phyloP scores from a whole-genome alignment of 306 rosid species.

The Ziziphus jujuba region DNA sequence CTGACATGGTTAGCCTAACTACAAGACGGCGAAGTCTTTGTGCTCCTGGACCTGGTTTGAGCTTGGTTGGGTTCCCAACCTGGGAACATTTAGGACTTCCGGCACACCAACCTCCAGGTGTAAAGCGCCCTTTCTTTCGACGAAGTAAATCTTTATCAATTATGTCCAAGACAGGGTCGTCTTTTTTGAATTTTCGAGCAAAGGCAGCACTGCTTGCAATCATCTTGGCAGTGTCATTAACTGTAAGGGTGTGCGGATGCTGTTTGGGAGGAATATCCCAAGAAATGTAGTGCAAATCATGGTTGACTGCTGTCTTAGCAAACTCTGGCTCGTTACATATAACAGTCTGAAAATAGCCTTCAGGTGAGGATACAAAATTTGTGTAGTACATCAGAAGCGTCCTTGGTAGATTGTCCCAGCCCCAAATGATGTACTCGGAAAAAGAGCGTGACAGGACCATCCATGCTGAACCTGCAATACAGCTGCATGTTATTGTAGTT shows the following conservation, averaged over 20 bases:
- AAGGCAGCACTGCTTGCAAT: slow-evolving; percentile 75
- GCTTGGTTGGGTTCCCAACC: slow-evolving; percentile 63
- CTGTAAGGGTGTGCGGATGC: slow-evolving; percentile 78
- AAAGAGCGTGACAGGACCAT: slow-evolving; percentile 77
- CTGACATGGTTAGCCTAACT: slow-evolving; percentile 27
- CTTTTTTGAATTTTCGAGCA: slow-evolving; percentile 64
- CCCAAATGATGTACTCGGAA: slow-evolving; percentile 77
- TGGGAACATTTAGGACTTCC: slow-evolving; percentile 68
- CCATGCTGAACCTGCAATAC: slow-evolving; percentile 93
- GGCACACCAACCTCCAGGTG: slow-evolving; percentile 92
- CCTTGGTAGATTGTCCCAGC: slow-evolving; percentile 97
- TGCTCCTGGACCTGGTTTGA: slow-evolving; percentile 74
- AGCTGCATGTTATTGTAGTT: slow-evolving; percentile 18
- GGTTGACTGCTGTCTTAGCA: slow-evolving; percentile 67
- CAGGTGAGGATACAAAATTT: slow-evolving; percentile 89
- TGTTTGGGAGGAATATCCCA: slow-evolving; percentile 90
- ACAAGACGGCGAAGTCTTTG: slow-evolving; percentile 59
- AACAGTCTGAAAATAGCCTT: slow-evolving; percentile 95
- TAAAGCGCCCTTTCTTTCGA: slow-evolving; percentile 47
- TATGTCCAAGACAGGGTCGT: slow-evolving; percentile 60
- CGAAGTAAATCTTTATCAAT: slow-evolving; percentile 58
- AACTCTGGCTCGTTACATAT: slow-evolving; percentile 75
- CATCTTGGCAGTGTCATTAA: slow-evolving; percentile 72
- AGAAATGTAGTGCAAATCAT: slow-evolving; percentile 78
- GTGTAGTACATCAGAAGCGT: slow-evolving; percentile 92